Evolutionary conservation across 1,139 yeast species (phyloP).

Genomic region (Yamadazyma sp.): DNA sequence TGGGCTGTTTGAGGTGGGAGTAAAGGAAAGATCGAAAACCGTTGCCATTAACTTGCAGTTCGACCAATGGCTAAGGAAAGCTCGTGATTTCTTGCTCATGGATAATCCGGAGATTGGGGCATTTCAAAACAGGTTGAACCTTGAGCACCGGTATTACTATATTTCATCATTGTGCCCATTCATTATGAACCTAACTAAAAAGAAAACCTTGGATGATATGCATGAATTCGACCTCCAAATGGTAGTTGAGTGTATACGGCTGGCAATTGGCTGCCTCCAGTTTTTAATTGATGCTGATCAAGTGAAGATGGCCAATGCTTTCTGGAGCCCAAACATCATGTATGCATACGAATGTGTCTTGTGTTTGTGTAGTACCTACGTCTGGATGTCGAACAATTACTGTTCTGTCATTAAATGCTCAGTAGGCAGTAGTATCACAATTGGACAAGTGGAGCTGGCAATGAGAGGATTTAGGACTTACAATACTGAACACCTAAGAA

Average conservation of each 20-base stretch:
- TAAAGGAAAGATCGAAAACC: conserved; percentile 3
- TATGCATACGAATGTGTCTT: conserved; percentile 9
- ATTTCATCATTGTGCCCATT: conserved; percentile 5
- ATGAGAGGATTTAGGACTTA: conserved; percentile 6
- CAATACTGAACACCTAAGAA: conserved; percentile 4
- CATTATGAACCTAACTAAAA: conserved; percentile 1
- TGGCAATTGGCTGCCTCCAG: neutral
- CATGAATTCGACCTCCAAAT: conserved; percentile 5
- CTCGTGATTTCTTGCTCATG: conserved; percentile 1
- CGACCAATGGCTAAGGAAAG: conserved; percentile 5
- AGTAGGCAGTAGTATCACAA: neutral
- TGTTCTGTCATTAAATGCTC: neutral
- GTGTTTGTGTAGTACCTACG: conserved; percentile 6
- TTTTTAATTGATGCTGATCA: conserved; percentile 5
- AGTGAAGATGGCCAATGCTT: conserved; percentile 3
- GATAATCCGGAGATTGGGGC: neutral
- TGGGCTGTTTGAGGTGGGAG: neutral
- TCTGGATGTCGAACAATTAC: conserved; percentile 6
- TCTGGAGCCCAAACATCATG: conserved; percentile 10
- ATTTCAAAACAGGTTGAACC: conserved; percentile 5
- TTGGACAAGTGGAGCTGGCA: conserved; percentile 1
- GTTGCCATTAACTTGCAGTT: conserved; percentile 4
- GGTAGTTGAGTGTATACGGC: conserved; percentile 8
- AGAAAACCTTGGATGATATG: neutral
- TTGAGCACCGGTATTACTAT: conserved; percentile 5